Evolutionary conservation across 257 asterid genomes (phyloP).

Genomic region (Solanum bulbocastanum): DNA sequence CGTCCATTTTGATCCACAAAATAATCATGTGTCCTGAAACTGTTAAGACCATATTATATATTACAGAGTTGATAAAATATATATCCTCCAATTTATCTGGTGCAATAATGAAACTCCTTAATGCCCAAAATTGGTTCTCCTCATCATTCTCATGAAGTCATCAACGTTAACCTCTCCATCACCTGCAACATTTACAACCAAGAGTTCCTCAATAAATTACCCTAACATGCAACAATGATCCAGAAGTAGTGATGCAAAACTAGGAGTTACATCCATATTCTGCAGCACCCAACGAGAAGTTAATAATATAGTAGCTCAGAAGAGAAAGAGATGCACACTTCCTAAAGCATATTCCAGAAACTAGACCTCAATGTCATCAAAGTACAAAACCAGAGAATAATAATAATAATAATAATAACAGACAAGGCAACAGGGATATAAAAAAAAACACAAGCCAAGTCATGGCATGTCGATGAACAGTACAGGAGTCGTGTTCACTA

Average conservation of each 20-base stretch:
- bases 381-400: neutral
- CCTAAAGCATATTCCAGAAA: neutral
- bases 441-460: neutral
- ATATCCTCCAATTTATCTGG: neutral
- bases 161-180: slow-evolving; percentile 86
- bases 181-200: slow-evolving; percentile 33
- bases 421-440: neutral
- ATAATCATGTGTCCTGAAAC: neutral
- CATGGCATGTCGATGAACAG: neutral
- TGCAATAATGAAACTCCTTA: slow-evolving; percentile 1
- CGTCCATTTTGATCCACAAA: neutral
- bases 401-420: neutral
- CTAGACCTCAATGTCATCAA: neutral
- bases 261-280: neutral
- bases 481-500: neutral
- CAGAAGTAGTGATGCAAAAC: neutral
- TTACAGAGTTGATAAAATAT: neutral
- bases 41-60: neutral
- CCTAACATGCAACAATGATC: neutral
- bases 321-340: neutral
- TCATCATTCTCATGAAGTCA: slow-evolving; percentile 92
- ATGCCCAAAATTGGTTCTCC: slow-evolving; percentile 71
- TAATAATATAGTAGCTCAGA: neutral
- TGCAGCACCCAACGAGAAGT: neutral
- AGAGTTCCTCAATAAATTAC: neutral